Evolutionary conservation across 164 flowering plant genomes (phyloP).

Genomic region (Vitis riparia): DNA sequence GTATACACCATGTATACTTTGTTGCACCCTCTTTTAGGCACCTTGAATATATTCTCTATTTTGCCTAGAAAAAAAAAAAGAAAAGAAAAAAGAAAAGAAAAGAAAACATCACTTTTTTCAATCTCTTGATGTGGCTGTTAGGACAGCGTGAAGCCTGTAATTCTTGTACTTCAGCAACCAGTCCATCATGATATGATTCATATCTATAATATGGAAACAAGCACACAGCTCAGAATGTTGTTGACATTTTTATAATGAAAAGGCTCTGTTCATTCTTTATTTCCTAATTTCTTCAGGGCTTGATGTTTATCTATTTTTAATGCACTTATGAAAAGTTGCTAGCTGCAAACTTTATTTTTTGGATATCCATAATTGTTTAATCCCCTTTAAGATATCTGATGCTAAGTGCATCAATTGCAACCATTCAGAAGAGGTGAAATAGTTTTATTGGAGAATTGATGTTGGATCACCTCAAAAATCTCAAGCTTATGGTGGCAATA

Average conservation of each 20-base stretch:
- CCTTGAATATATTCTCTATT: no score
- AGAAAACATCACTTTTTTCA: no score
- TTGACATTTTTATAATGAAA: neutral
- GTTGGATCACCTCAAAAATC: neutral
- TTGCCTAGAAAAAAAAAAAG: no score
- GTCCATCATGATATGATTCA: neutral
- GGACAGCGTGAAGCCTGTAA: no score
- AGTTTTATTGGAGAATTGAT: neutral
- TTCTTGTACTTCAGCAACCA: no score
- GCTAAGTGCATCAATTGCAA: neutral
- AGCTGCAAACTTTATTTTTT: neutral
- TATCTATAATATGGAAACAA: neutral
- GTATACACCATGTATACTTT: no score
- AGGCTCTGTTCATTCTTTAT: neutral
- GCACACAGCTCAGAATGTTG: neutral
- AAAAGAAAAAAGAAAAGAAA: no score
- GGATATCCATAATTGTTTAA: neutral
- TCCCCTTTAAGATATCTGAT: neutral
- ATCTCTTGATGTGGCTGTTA: no score
- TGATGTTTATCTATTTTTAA: neutral
- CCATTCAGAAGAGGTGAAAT: neutral
- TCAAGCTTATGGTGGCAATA: neutral
- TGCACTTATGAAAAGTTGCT: neutral
- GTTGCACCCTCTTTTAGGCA: no score
- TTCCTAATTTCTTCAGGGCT: neutral